A percentile compares a stretch with the other conserved stretches of the same genome.
These are phyloP conservation scores for Kodamaea fukazawae DNA, from an alignment of 805 yeast species.

Conservation along the genomic window DNA sequence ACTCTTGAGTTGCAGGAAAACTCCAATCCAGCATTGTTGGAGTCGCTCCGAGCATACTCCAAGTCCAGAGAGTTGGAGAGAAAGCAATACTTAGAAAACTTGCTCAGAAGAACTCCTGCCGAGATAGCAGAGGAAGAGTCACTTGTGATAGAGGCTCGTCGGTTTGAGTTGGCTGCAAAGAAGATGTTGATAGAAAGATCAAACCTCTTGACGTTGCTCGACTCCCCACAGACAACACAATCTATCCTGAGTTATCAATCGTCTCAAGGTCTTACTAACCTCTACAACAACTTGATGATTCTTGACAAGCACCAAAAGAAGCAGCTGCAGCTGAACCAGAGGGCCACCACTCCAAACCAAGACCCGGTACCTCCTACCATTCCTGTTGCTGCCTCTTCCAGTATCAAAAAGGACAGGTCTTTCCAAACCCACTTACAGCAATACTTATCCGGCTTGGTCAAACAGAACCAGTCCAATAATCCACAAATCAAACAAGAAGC, in stretches of 20 bases:
- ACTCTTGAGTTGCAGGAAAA: slow-evolving; percentile 40
- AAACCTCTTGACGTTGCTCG: slow-evolving; percentile 71
- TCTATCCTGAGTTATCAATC: slow-evolving; percentile 73
- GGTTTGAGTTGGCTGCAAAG: slow-evolving; percentile 89
- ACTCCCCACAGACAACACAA: slow-evolving; percentile 79
- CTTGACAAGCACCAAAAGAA: slow-evolving; percentile 60
- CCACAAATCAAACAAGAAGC: slow-evolving; percentile 34
- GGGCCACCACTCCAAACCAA: slow-evolving; percentile 13
- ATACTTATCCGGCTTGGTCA: slow-evolving; percentile 35
- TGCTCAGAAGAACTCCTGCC: slow-evolving; percentile 84
- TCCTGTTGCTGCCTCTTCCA: slow-evolving; percentile 56
- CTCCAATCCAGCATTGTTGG: slow-evolving; percentile 47
- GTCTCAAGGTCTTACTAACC: slow-evolving; percentile 85
- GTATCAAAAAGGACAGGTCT: slow-evolving; percentile 37
- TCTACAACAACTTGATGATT: slow-evolving; percentile 74
- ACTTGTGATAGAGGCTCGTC: slow-evolving; percentile 84
- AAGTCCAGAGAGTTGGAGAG: slow-evolving; percentile 73
- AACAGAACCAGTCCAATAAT: slow-evolving; percentile 28
- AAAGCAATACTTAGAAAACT: slow-evolving; percentile 72
- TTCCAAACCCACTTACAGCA: slow-evolving; percentile 48
- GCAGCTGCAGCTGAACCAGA: slow-evolving; percentile 39
- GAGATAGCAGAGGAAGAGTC: slow-evolving; percentile 98
- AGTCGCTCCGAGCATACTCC: slow-evolving; percentile 61
- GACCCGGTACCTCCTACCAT: slow-evolving; percentile 59
- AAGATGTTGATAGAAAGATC: slow-evolving; percentile 82